These are phyloP conservation scores for Apiotrichum siamense DNA, from an alignment of 1,284 basidiomycete species.

Conservation along the genomic window DNA sequence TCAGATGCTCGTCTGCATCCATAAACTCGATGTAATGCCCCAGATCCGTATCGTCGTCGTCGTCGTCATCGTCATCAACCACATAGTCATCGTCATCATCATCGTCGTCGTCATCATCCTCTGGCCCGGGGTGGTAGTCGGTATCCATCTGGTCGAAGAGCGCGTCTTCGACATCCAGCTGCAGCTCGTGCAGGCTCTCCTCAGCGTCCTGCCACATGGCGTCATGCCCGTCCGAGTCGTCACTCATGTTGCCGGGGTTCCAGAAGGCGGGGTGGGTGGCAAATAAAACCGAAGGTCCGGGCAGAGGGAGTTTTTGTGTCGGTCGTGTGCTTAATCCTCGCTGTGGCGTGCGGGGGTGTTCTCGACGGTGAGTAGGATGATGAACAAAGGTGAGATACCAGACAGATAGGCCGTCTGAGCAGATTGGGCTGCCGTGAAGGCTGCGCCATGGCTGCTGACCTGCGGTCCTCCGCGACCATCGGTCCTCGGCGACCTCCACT, in stretches of 20 bases:
- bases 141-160: neutral
- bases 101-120: neutral
- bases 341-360: no score
- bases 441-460: no score
- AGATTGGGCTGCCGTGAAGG: no score
- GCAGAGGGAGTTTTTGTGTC: no score
- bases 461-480: no score
- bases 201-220: neutral
- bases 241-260: neutral
- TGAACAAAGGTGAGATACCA: no score
- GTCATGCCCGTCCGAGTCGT: neutral
- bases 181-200: neutral
- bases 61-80: neutral
- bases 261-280: neutral
- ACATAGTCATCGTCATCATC: neutral
- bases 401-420: no score
- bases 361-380: no score
- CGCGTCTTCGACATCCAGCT: neutral
- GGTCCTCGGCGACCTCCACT: no score
- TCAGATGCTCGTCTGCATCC: constrained; percentile 15
- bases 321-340: neutral
- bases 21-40: neutral
- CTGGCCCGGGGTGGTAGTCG: no score
- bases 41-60: neutral
- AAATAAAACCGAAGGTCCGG: no score